These are phyloP conservation scores for Leishmania turanica DNA, from an alignment of 208 protist genomes.

Conservation along the genomic window DNA sequence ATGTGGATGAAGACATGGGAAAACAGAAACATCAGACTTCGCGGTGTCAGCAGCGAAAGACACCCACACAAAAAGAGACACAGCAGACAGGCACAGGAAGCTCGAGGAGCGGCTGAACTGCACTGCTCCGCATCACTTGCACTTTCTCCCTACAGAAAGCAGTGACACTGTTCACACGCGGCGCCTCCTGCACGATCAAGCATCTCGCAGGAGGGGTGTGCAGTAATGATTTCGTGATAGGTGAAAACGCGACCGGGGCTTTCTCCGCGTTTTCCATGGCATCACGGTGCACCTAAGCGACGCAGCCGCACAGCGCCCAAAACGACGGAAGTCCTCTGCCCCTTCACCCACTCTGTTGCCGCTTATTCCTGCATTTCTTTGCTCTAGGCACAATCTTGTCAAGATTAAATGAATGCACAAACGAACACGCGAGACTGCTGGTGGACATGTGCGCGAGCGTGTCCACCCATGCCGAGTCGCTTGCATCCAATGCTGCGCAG, in stretches of 20 bases:
- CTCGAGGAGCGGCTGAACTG: not conserved
- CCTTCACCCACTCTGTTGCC: too few species aligned
- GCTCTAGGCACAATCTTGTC: not conserved
- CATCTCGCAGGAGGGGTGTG: not conserved
- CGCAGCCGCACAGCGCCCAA: not conserved
- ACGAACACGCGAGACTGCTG: not conserved
- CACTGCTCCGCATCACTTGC: not conserved
- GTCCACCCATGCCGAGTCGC: not conserved
- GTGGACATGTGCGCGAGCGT: not conserved
- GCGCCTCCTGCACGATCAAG: not conserved
- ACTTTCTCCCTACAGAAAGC: not conserved
- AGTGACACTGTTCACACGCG: not conserved
- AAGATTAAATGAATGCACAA: not conserved
- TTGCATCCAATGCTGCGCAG: not conserved
- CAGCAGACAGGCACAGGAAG: not conserved
- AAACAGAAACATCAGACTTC: not conserved
- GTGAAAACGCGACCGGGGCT: not conserved
- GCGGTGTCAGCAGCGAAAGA: not conserved
- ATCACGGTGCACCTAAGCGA: not conserved
- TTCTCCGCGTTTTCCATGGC: not conserved
- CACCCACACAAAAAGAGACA: not conserved
- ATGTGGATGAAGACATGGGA: not conserved
- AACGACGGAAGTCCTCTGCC: not conserved
- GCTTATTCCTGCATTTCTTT: not conserved
- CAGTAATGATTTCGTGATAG: not conserved